Percentiles rank a stretch among this genome's conserved stretches.
phyloP scores from a whole-genome alignment of 2,329 filamentous ascomycete species.

The Phialophora tarda region DNA sequence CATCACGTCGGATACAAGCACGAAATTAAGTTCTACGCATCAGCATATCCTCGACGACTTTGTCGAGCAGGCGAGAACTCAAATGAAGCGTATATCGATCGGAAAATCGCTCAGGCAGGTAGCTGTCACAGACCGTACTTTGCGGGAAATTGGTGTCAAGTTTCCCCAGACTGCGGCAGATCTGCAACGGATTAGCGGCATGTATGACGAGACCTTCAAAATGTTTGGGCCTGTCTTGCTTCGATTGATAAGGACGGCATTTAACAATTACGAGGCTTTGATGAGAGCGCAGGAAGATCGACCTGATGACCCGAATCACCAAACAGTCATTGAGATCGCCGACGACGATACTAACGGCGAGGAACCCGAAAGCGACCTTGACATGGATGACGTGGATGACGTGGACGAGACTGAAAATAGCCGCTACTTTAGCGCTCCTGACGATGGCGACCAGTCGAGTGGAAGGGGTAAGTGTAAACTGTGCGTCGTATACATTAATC shows the following conservation, averaged over 20 bases:
- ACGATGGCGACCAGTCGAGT: slow-evolving; percentile 36
- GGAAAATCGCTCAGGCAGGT: slow-evolving; percentile 52
- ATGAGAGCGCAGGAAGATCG: slow-evolving; percentile 49
- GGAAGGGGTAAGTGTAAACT: slow-evolving; percentile 33
- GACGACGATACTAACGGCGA: slow-evolving; percentile 45
- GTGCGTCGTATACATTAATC: neutral
- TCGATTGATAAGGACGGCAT: slow-evolving; percentile 49
- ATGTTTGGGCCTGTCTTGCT: slow-evolving; percentile 53
- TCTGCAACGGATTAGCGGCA: slow-evolving; percentile 49
- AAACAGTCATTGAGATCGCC: slow-evolving; percentile 54
- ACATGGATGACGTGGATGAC: slow-evolving; percentile 35
- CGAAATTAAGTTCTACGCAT: slow-evolving; percentile 50
- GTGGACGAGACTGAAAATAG: slow-evolving; percentile 37
- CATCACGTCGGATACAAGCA: slow-evolving; percentile 52
- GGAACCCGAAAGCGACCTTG: slow-evolving; percentile 33
- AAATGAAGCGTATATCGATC: slow-evolving; percentile 51
- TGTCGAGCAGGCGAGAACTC: slow-evolving; percentile 51
- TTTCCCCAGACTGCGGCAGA: slow-evolving; percentile 52
- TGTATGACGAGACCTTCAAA: slow-evolving; percentile 53
- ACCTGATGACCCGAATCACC: slow-evolving; percentile 57
- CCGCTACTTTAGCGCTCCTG: slow-evolving; percentile 38
- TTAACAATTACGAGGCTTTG: slow-evolving; percentile 51
- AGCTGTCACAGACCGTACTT: slow-evolving; percentile 53
- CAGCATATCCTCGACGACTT: slow-evolving; percentile 56
- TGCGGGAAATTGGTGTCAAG: slow-evolving; percentile 56